Percentiles rank a stretch among this genome's conserved stretches.
Evolutionary conservation across 345 rosid species (phyloP).

Genomic region (Populus alba): DNA sequence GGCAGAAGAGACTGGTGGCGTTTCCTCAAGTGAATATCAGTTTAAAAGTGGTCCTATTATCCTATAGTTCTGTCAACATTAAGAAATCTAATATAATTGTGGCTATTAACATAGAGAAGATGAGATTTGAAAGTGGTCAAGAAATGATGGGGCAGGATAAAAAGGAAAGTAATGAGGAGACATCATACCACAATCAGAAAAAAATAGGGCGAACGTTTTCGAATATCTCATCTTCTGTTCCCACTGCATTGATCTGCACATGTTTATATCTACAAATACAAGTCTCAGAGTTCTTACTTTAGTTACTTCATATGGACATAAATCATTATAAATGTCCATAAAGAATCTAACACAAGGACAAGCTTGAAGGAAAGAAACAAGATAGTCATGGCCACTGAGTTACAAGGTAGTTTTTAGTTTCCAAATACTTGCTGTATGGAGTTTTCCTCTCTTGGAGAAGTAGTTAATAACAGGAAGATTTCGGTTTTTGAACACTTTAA

Average conservation of each 20-base stretch:
- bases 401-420: background rate
- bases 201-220: slow-evolving; percentile 59
- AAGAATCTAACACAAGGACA: background rate
- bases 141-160: background rate
- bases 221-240: slow-evolving; percentile 81
- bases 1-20: background rate
- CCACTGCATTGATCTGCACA: slow-evolving; percentile 79
- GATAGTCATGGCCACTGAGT: background rate
- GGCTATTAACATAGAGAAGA: background rate
- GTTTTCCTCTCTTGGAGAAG: slow-evolving; percentile 76
- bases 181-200: slow-evolving; percentile 55
- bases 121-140: background rate
- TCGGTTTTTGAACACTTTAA: slow-evolving; percentile 32
- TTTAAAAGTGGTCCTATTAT: background rate
- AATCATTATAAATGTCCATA: background rate
- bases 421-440: slow-evolving; percentile 46
- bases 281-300: background rate
- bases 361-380: background rate
- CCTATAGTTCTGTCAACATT: background rate
- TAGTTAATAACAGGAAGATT: slow-evolving; percentile 72
- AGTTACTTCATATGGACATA: background rate
- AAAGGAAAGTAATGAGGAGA: background rate
- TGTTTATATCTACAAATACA: slow-evolving; percentile 7
- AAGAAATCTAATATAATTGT: background rate
- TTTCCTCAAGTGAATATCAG: too few species aligned